Conservation (phyloP, 371 early-diverging fungal species). For the Mucor saturninus region DNA sequence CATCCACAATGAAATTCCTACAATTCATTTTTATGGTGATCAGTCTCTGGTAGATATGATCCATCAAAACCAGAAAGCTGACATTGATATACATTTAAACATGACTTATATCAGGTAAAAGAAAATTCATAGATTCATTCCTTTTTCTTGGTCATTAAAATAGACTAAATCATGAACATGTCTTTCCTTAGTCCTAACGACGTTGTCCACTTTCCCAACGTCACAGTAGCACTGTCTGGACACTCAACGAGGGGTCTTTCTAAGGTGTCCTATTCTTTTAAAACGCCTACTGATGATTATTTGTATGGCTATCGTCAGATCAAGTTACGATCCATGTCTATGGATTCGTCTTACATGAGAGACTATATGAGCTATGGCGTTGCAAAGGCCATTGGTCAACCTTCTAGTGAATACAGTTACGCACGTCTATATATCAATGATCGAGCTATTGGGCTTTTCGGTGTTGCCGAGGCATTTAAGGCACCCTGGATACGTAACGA, state of each 20-base stretch:
- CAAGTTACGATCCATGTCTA: constrained; percentile 39
- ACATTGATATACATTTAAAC: constrained; percentile 16
- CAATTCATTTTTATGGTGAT: constrained; percentile 26
- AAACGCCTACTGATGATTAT: constrained; percentile 26
- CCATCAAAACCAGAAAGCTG: constrained; percentile 25
- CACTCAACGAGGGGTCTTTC: constrained; percentile 23
- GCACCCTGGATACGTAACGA: constrained; percentile 39
- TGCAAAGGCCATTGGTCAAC: constrained; percentile 44
- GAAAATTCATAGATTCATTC: background rate
- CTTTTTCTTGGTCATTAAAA: too few species aligned
- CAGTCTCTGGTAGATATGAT: constrained; percentile 23
- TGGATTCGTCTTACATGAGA: constrained; percentile 54
- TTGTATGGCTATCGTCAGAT: constrained; percentile 37
- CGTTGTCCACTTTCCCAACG: constrained; percentile 12
- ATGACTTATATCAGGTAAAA: constrained; percentile 41
- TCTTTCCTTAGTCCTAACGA: constrained; percentile 5
- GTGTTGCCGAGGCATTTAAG: constrained; percentile 36
- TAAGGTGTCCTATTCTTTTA: constrained; percentile 33
- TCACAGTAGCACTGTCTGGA: constrained; percentile 26
- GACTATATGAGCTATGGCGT: constrained; percentile 55
- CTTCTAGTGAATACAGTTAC: constrained; percentile 44
- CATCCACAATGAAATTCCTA: constrained; percentile 31
- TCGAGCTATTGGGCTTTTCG: constrained; percentile 38
- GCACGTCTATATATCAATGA: constrained; percentile 37
- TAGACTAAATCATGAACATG: too few species aligned